These are phyloP conservation scores for Trichocladium antarcticum DNA, from an alignment of 495 filamentous ascomycete species.

Conservation along the genomic window DNA sequence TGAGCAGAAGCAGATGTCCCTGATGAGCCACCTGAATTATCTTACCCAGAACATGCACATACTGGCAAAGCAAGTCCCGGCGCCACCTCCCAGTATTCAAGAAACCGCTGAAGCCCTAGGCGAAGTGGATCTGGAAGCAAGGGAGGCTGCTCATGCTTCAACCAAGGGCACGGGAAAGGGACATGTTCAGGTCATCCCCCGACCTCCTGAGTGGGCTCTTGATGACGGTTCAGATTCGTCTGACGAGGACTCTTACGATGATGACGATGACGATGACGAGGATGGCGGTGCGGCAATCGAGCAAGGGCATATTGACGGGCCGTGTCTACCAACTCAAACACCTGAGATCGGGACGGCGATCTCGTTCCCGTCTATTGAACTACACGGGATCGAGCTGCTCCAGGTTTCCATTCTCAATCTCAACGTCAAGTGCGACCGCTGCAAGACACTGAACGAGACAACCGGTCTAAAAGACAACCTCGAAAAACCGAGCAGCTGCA, in stretches of 20 bases:
- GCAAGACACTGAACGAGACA: constrained; percentile 66
- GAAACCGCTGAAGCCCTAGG: not conserved
- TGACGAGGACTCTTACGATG: constrained; percentile 28
- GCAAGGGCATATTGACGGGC: constrained; percentile 27
- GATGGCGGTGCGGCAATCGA: constrained; percentile 35
- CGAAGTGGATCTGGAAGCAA: constrained; percentile 15
- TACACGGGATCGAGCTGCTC: constrained; percentile 72
- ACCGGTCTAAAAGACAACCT: constrained; percentile 46
- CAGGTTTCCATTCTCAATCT: constrained; percentile 59
- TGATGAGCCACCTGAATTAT: constrained; percentile 70
- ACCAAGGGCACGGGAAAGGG: constrained; percentile 36
- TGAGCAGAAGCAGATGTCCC: constrained; percentile 46
- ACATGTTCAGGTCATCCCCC: constrained; percentile 66
- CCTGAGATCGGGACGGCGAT: constrained; percentile 59
- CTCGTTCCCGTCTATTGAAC: constrained; percentile 71
- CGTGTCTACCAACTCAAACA: constrained; percentile 28
- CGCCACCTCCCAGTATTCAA: not conserved
- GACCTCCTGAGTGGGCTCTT: constrained; percentile 70
- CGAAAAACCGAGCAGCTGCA: constrained; percentile 46
- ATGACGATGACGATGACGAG: constrained; percentile 40
- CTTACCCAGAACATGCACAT: constrained; percentile 61
- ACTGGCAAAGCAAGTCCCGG: constrained; percentile 45
- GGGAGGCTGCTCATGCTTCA: constrained; percentile 19
- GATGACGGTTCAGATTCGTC: constrained; percentile 27
- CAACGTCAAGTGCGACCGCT: constrained; percentile 72